Base-by-base conservation (phyloP, 1,284 basidiomycete species). In the Stereum hirsutum region DNA sequence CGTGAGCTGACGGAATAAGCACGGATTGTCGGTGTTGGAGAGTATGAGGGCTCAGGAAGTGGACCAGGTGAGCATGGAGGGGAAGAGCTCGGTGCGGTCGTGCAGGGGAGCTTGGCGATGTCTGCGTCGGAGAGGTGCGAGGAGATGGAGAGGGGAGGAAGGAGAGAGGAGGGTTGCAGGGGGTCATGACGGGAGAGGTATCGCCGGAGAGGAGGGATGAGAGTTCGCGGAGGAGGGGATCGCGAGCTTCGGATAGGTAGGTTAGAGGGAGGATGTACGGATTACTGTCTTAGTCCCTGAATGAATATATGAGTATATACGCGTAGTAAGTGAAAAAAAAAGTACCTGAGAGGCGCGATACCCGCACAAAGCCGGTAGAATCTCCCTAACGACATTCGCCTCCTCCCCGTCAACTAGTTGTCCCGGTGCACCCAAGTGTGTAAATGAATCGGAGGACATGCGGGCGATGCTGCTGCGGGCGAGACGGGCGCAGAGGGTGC, bases 111-210 rank as follows among this genome's bases (percentile, higher is more conserved):
- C 41, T 70, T 69, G 1, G 76, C 71, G 1, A 78, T 79, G 53
- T 84, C 78, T 10, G 56, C 51, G 50, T 87, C 83, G 1, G 74
- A 68, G 19, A 87, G 64, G 54, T 85, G 74, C 17, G 74, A 70
- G 25, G 78, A 70, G 39, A 86, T 67, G 32, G 69, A 68, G 33
- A 87, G 66, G 21, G 69, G 32, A 75, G 78, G 6, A 68, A 65
- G 2, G 81, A 76, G 3, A 88, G 65, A 4, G 74, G 67, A 4
- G 81, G 80, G 35, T 70, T 72, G 46, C 81, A 65, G 25, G 70
- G 68, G 2, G 68, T 69, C 8, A 50, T 56, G 10, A 63, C 62
- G 50, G 78, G 72, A n/a, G n/a, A n/a, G n/a, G n/a, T n/a, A 45
- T 83, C 78, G 36, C 79, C 70, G 6, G 75, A 68, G 11, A 88